Percentiles rank a stretch among this genome's conserved stretches.
These are phyloP conservation scores for Trifolium subterraneum DNA, from an alignment of 306 rosid species.

Conservation along the genomic window DNA sequence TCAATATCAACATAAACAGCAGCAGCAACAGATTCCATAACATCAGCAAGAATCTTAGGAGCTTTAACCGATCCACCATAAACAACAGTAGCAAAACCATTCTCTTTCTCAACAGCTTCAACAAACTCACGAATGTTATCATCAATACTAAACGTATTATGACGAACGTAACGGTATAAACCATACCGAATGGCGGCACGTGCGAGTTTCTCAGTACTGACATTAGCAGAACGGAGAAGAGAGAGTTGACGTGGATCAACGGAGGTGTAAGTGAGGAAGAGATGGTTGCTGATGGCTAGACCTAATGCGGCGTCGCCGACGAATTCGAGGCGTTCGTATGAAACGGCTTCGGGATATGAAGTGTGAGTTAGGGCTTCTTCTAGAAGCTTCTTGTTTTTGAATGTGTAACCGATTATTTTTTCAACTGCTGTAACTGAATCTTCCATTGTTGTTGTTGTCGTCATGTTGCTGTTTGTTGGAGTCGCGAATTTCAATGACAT, in stretches of 20 bases:
- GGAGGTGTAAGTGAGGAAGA: constrained; percentile 51
- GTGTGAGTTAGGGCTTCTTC: constrained; percentile 81
- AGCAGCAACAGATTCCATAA: constrained; percentile 79
- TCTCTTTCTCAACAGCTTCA: constrained; percentile 52
- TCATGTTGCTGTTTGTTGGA: not conserved
- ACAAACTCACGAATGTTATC: constrained; percentile 57
- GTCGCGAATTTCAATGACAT: too few relatives aligned
- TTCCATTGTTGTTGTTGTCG: constrained; percentile 32
- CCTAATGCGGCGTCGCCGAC: constrained; percentile 69
- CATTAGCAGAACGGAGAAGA: constrained; percentile 65
- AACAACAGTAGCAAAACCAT: constrained; percentile 8
- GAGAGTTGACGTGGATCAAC: constrained; percentile 65
- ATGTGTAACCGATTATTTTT: constrained; percentile 46
- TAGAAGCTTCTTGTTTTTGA: constrained; percentile 63
- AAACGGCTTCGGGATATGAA: constrained; percentile 39
- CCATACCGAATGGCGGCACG: constrained; percentile 68
- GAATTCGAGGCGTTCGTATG: constrained; percentile 79
- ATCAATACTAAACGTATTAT: constrained; percentile 46
- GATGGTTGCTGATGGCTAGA: constrained; percentile 55
- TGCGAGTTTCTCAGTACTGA: constrained; percentile 86
- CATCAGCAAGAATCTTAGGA: constrained; percentile 87
- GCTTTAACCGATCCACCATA: constrained; percentile 76
- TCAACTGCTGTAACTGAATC: constrained; percentile 43
- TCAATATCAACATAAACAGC: constrained; percentile 68
- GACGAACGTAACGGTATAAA: constrained; percentile 54